Base-by-base conservation (phyloP, 495 filamentous ascomycete species). In the Saxophila tyrrhenica region DNA sequence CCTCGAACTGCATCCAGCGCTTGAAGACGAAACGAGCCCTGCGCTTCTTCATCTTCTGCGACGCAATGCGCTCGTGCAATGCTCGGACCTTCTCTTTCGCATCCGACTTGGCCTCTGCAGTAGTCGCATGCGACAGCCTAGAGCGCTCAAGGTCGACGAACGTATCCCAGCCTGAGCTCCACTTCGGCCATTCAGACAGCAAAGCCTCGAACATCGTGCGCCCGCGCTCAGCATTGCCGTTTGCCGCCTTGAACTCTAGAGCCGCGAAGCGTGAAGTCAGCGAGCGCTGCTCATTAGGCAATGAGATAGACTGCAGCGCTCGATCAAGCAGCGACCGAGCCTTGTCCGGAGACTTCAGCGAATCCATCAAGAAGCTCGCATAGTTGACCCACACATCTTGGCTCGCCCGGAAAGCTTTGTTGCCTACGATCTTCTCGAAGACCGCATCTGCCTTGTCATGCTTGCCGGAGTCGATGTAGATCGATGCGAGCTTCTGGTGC, bases 131-230 rank as follows among this genome's bases (percentile, higher is more conserved):
- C n/a, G 45, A 38, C 3, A 58, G 46, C 11, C 51, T 51, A 5
- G 48, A 29, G 2, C 44, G 84, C 71, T 98, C 92, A 57, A 95
- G 75, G 60, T 95, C 87, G 13, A 96, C 59, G 39, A 91, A 81
- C 63, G 94, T 79, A 69, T 89, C 95, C 89, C 91, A 97, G 48
- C 95, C 68, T 67, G 95, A 89, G 45, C 89, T 77, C 55, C 84
- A 85, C 75, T 90, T 92, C 55, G 87, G 87, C 74, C 84, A 95
- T 16, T 83, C 83, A 22, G 80, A 76, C 7, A 96, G 73, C 3
- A 98, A 75, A 32, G 82, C 86, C 68, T 96, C 92, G 61, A 97
- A 95, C 42, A 97, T 82, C 3, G 92, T 97, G 9, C 94, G 85
- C 20, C 91, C 92, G 25, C 89, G 86, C 71, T 98, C 92, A 2